Percentiles rank a stretch among this genome's conserved stretches.
These are phyloP conservation scores for Wickerhamomyces strasburgensis DNA, from an alignment of 805 yeast genomes.

Conservation along the genomic window DNA sequence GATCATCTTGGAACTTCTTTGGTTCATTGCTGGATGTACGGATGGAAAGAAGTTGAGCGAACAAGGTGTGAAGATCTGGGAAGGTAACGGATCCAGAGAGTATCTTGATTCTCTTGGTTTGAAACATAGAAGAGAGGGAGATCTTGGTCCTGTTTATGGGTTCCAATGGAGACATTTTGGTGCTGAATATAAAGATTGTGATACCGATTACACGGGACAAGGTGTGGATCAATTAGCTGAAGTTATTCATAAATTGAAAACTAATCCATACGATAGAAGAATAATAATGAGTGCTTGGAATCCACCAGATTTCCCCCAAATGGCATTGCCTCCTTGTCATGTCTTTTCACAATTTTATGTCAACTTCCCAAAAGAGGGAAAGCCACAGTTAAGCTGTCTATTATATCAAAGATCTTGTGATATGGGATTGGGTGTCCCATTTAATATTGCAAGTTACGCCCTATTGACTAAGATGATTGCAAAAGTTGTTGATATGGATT, in stretches of 20 bases:
- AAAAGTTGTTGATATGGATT: slow-evolving; percentile 87
- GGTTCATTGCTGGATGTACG: slow-evolving; percentile 91
- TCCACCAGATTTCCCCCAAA: slow-evolving; percentile 86
- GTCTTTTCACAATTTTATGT: slow-evolving; percentile 95
- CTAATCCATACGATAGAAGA: slow-evolving; percentile 90
- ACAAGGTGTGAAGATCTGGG: slow-evolving; percentile 96
- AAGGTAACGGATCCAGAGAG: slow-evolving; percentile 94
- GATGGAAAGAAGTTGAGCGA: slow-evolving; percentile 76
- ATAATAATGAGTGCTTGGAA: slow-evolving; percentile 97
- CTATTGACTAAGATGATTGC: slow-evolving; percentile 92
- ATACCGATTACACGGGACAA: slow-evolving; percentile 77
- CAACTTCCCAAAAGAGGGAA: slow-evolving; percentile 59
- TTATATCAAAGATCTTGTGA: slow-evolving; percentile 98
- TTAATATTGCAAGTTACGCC: slow-evolving; percentile 96
- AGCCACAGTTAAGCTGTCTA: slow-evolving; percentile 76
- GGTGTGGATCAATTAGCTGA: slow-evolving; percentile 89
- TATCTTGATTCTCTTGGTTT: slow-evolving; percentile 82
- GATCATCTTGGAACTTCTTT: slow-evolving; percentile 80
- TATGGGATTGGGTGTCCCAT: slow-evolving; percentile 99
- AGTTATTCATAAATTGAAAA: slow-evolving; percentile 72
- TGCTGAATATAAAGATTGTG: slow-evolving; percentile 83
- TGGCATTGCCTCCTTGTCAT: slow-evolving; percentile 99
- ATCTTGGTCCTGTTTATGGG: slow-evolving; percentile 97
- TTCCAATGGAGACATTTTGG: slow-evolving; percentile 99
- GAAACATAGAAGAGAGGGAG: slow-evolving; percentile 80